phyloP scores from a whole-genome alignment of 176 grass and related monocot genomes.

The Oryza coarctata region DNA sequence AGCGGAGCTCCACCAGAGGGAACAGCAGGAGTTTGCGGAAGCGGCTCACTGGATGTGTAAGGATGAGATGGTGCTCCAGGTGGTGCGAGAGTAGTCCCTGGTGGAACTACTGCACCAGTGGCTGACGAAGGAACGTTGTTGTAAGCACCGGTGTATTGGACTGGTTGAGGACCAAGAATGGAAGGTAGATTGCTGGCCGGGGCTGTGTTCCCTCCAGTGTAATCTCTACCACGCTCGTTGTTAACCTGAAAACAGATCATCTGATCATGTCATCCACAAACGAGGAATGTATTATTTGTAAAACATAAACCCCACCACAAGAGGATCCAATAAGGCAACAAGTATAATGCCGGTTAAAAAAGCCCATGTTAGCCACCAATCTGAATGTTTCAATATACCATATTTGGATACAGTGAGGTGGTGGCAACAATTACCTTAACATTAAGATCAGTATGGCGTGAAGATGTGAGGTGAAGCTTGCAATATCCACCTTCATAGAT shows the following conservation, averaged over 20 bases:
- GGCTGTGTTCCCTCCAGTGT: constrained; percentile 51
- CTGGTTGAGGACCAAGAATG: constrained; percentile 67
- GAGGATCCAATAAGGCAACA: not conserved
- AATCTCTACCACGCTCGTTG: constrained; percentile 81
- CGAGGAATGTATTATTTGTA: not conserved
- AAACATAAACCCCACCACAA: not conserved
- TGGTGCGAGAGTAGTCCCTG: constrained; percentile 15
- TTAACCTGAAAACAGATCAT: constrained; percentile 57
- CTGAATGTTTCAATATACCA: not conserved
- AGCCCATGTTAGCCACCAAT: not conserved
- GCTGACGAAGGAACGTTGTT: constrained; percentile 26
- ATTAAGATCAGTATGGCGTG: constrained; percentile 77
- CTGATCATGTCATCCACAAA: constrained; percentile 4
- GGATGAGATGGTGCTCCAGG: constrained; percentile 29
- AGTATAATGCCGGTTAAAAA: not conserved
- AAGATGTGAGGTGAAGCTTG: constrained; percentile 78
- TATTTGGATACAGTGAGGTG: not conserved
- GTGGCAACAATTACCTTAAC: constrained; percentile 59
- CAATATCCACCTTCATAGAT: constrained; percentile 90
- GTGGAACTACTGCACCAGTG: constrained; percentile 30
- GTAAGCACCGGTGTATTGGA: constrained; percentile 25
- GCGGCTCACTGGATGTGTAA: constrained; percentile 31
- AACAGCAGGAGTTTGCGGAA: constrained; percentile 31
- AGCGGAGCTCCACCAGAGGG: constrained; percentile 29
- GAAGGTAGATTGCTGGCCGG: constrained; percentile 61